Evolutionary conservation across 1,139 yeast species (phyloP).

Genomic region (Yamadazyma blattariae): DNA sequence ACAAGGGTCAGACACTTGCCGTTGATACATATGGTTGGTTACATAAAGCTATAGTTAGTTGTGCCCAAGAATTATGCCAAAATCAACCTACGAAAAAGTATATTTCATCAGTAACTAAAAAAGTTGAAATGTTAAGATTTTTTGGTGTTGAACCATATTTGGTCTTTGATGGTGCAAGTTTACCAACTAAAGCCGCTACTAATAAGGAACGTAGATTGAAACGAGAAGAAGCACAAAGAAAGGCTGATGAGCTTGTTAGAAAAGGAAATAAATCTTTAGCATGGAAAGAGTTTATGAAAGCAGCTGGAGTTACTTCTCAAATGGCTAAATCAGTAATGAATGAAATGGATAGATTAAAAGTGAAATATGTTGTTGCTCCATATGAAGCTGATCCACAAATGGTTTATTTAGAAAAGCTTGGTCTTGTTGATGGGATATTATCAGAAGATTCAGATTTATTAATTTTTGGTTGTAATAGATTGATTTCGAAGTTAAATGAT

Average conservation of each 20-base stretch:
- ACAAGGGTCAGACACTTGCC: conserved; percentile 76
- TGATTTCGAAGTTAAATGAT: conserved; percentile 81
- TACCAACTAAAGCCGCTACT: conserved; percentile 77
- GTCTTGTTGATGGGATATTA: conserved; percentile 78
- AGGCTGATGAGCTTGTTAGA: conserved; percentile 49
- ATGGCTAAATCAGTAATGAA: conserved; percentile 89
- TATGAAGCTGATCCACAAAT: conserved; percentile 98
- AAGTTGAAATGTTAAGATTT: conserved; percentile 61
- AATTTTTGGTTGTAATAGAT: conserved; percentile 75
- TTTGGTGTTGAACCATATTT: conserved; percentile 79
- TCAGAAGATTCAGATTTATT: conserved; percentile 94
- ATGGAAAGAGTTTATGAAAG: conserved; percentile 66
- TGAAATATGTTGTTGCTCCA: conserved; percentile 89
- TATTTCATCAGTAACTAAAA: conserved; percentile 56
- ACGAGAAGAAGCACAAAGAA: conserved; percentile 55
- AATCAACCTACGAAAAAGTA: conserved; percentile 70
- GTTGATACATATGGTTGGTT: conserved; percentile 97
- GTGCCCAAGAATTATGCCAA: conserved; percentile 80
- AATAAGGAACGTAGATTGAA: conserved; percentile 59
- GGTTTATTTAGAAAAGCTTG: conserved; percentile 79
- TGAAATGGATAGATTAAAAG: conserved; percentile 54
- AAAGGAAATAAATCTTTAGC: conserved; percentile 61
- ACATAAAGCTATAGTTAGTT: conserved; percentile 78
- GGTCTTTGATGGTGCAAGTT: conserved; percentile 90
- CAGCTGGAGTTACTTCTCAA: conserved; percentile 83